Base-by-base conservation (phyloP, 1,284 basidiomycete genomes). In the Cutaneotrichosporon cavernicola region DNA sequence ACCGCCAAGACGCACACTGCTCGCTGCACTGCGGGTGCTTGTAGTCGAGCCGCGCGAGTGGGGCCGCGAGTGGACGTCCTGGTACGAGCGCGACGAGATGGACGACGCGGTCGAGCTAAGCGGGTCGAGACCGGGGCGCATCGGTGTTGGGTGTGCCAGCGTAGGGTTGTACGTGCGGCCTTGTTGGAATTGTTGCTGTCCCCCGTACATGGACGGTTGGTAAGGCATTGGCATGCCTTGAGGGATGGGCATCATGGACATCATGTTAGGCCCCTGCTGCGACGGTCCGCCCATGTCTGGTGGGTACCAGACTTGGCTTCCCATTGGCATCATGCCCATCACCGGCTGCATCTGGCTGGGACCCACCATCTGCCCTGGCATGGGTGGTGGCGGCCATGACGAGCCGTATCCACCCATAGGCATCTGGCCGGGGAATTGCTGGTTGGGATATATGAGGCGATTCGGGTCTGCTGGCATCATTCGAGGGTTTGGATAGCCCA, bases 31-130 rank as follows among this genome's bases (percentile, higher is more conserved):
- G 34, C 75, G 63, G 5, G 73, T 78, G 38, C 76, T 77, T 2
- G 77, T 77, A 0, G 76, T 79, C 8, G 76, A 78, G 3, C 77
- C 77, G 22, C 77, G 68, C 7, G 76, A 77, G 64, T 79, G 77
- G 0, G 77, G 76, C 32, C 77, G 60, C 18, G 76, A 78, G 46
- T 66, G 63, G 18, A 71, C 72, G 59, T 78, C 76, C 59, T 75
- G 76, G 56, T 76, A 74, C 9, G 75, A 77, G 50, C 73, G 65
- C 5, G 74, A 78, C 26, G 77, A 79, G 16, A 77, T 77, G 13
- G 74, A 76, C 10, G 73, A 75, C 8, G 76, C 75, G 0, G 73
- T 72, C 9, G 76, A 77, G 60, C 70, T 72, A 30, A 76, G 74
- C 11, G 70, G 74, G 43, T 76, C 72, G 0, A 72, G 71, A 4